Conservation (phyloP, 352 stramenopile species). For the Thraustotheca clavata region DNA sequence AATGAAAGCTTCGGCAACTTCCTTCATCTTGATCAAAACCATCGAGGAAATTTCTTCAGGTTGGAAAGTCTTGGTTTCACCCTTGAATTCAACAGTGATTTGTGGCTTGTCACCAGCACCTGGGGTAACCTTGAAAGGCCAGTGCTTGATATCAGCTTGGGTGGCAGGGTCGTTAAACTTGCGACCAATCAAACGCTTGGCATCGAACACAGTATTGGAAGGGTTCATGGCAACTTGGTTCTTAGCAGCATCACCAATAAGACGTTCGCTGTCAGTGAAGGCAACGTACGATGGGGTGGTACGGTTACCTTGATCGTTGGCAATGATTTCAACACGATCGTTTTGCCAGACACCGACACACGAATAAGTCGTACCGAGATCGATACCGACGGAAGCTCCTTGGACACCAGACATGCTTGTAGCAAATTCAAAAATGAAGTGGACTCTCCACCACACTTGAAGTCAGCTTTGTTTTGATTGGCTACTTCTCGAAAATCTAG, state of each 20-base stretch:
- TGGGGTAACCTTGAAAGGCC: constrained; percentile 73
- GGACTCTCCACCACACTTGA: background rate
- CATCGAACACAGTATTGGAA: constrained; percentile 93
- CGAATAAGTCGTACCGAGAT: constrained; percentile 96
- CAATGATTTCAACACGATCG: constrained; percentile 94
- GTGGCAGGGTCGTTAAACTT: constrained; percentile 89
- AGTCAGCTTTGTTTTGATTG: constrained; percentile 1
- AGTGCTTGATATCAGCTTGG: constrained; percentile 61
- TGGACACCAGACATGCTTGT: constrained; percentile 38
- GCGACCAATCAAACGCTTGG: constrained; percentile 94
- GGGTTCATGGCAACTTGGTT: constrained; percentile 91
- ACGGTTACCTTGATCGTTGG: constrained; percentile 93
- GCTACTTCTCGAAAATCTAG: background rate
- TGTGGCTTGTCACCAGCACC: constrained; percentile 67
- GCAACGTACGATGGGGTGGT: constrained; percentile 94
- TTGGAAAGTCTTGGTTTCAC: constrained; percentile 68
- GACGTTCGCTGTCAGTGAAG: constrained; percentile 90
- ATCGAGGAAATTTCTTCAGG: constrained; percentile 86
- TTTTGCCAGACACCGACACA: constrained; percentile 97
- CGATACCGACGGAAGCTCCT: constrained; percentile 92
- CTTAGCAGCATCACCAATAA: constrained; percentile 95
- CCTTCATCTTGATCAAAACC: constrained; percentile 78
- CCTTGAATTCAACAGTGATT: constrained; percentile 81
- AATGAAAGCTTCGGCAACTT: constrained; percentile 34
- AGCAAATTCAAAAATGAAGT: constrained; percentile 22